Evolutionary conservation across 148 eudicot genomes (phyloP).

Genomic region (Rhododendron mucronatum): DNA sequence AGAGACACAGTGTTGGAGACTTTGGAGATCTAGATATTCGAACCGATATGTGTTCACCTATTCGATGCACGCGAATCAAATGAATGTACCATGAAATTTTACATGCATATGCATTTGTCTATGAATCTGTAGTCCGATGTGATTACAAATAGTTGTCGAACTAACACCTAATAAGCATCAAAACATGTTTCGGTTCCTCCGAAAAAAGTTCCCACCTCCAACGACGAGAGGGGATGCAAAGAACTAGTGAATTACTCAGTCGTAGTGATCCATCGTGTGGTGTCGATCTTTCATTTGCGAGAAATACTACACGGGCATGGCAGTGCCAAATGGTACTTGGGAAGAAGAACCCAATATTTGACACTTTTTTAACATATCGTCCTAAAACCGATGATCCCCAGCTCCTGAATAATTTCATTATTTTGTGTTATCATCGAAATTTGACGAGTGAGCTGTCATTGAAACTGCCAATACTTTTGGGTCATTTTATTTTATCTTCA

Average conservation of each 20-base stretch:
- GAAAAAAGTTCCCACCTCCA: neutral
- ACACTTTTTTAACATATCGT: neutral
- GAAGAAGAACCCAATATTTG: no score
- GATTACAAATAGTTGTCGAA: neutral
- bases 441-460: neutral
- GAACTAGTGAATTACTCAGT: neutral
- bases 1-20: no score
- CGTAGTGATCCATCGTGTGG: no score
- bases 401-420: neutral
- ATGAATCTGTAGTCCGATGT: neutral
- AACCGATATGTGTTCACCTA: no score
- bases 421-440: neutral
- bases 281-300: no score
- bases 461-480: neutral
- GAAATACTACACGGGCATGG: no score
- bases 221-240: neutral
- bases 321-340: no score
- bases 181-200: neutral
- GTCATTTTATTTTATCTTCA: neutral
- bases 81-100: neutral
- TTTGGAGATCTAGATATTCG: no score
- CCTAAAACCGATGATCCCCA: neutral
- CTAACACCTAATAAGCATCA: neutral
- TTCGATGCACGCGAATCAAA: neutral
- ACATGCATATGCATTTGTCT: neutral